Evolutionary conservation across 306 rosid species (phyloP).

Genomic region (Amphicarpaea edgeworthii): DNA sequence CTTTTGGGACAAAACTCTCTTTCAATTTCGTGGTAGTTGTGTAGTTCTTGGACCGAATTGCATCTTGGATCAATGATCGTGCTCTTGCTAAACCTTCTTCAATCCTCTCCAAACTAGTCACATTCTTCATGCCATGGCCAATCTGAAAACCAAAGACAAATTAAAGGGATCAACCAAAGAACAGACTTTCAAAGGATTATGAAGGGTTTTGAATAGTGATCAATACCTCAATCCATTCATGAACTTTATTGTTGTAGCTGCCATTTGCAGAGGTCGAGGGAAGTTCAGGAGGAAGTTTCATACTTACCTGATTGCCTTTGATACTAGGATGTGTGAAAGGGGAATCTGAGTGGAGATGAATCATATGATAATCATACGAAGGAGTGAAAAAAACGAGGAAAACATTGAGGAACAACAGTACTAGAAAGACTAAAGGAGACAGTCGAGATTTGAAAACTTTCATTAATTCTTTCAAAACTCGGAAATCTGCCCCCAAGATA

Average conservation of each 20-base stretch:
- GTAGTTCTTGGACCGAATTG: conserved; percentile 42
- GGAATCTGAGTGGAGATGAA: conserved; percentile 22
- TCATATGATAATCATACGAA: conserved; percentile 23
- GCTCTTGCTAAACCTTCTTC: conserved; percentile 45
- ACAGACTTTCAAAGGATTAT: neutral
- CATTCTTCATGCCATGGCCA: conserved; percentile 30
- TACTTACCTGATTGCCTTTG: conserved; percentile 13
- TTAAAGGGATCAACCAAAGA: neutral
- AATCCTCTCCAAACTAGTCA: conserved; percentile 44
- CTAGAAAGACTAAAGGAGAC: neutral
- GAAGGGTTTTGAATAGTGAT: conserved; percentile 21
- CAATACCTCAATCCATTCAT: conserved; percentile 40
- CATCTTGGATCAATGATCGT: conserved; percentile 39
- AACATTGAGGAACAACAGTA: conserved; percentile 1
- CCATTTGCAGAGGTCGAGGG: neutral
- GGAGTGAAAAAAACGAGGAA: conserved; percentile 43
- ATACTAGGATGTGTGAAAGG: neutral
- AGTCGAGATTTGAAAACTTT: conserved; percentile 32
- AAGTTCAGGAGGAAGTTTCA: neutral
- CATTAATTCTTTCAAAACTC: conserved; percentile 32
- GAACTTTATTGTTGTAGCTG: neutral
- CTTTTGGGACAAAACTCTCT: conserved; percentile 42
- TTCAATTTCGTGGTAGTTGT: neutral
- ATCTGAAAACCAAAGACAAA: conserved; percentile 23
- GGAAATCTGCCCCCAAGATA: neutral